A percentile compares a stretch with the other conserved stretches of the same genome.
phyloP scores from a whole-genome alignment of 208 protist species.

The Leishmania amazonensis region DNA sequence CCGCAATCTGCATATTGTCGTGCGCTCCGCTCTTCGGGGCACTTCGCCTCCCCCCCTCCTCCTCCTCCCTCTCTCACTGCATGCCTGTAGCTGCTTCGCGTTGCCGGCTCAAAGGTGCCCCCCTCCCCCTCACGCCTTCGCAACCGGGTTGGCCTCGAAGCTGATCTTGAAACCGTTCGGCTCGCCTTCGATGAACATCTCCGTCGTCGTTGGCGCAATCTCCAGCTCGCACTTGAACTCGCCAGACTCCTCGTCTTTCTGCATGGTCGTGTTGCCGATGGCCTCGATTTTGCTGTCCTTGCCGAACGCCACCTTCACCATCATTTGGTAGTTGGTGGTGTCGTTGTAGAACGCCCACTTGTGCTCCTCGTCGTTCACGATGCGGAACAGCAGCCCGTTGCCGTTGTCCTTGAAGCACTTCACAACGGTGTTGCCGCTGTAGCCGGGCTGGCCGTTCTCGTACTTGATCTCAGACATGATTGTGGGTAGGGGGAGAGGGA shows the following conservation, averaged over 20 bases:
- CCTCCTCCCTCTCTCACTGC: too few relatives aligned
- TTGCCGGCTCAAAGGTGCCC: not conserved
- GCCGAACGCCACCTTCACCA: slow-evolving; percentile 72
- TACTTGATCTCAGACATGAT: slow-evolving; percentile 58
- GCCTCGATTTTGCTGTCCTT: slow-evolving; percentile 70
- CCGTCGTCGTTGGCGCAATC: slow-evolving; percentile 54
- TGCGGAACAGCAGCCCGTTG: slow-evolving; percentile 85
- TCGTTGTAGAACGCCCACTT: slow-evolving; percentile 90
- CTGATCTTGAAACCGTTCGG: slow-evolving; percentile 85
- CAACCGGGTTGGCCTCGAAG: slow-evolving; percentile 71
- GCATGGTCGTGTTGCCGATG: slow-evolving; percentile 62
- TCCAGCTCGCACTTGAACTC: slow-evolving; percentile 69
- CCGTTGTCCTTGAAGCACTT: slow-evolving; percentile 86
- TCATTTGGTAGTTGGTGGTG: slow-evolving; percentile 77
- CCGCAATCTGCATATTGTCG: not conserved
- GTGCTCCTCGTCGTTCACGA: slow-evolving; percentile 76
- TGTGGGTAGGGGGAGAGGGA: not conserved
- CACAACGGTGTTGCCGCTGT: slow-evolving; percentile 49
- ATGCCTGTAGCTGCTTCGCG: not conserved
- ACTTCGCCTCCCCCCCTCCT: not conserved
- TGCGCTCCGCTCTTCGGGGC: not conserved
- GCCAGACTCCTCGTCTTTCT: slow-evolving; percentile 44
- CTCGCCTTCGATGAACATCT: slow-evolving; percentile 81
- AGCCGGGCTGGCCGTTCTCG: slow-evolving; percentile 70
- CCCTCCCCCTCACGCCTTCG: slow-evolving; percentile 22